A percentile compares a stretch with the other conserved stretches of the same genome.
Conservation (phyloP, 768 basidiomycete species). For the Pleurotus djamor region DNA sequence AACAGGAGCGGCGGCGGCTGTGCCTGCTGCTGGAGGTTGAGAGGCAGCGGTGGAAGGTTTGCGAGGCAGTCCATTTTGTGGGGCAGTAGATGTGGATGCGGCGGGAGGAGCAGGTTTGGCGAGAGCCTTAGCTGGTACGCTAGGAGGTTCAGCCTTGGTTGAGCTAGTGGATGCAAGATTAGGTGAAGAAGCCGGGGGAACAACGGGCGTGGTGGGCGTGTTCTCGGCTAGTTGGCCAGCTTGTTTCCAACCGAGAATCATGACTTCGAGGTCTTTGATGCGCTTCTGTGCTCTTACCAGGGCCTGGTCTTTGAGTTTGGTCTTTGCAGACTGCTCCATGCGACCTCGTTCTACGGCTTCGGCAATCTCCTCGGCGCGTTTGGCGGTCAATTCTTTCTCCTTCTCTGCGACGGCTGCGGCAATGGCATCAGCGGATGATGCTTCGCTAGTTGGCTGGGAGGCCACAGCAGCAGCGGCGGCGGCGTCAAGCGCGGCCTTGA, state of each 20-base stretch:
- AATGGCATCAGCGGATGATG: slow-evolving; percentile 37
- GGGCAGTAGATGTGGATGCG: slow-evolving; percentile 3
- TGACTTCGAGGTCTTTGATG: slow-evolving; percentile 68
- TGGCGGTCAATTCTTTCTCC: slow-evolving; percentile 42
- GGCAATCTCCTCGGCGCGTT: slow-evolving; percentile 54
- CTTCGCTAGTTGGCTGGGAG: slow-evolving; percentile 14
- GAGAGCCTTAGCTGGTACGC: slow-evolving; percentile 11
- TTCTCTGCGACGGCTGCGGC: slow-evolving; percentile 46
- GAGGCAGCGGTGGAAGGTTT: slow-evolving; percentile 14
- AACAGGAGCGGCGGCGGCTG: not conserved
- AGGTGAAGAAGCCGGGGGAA: slow-evolving; percentile 20
- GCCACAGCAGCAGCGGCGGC: slow-evolving; percentile 42
- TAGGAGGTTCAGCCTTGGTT: slow-evolving; percentile 20
- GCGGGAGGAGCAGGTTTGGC: slow-evolving; percentile 16
- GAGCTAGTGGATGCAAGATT: slow-evolving; percentile 21
- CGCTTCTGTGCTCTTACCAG: slow-evolving; percentile 57
- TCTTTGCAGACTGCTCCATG: slow-evolving; percentile 57
- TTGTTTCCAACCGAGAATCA: slow-evolving; percentile 56
- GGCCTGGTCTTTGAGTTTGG: slow-evolving; percentile 70
- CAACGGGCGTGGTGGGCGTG: slow-evolving; percentile 16
- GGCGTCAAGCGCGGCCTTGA: slow-evolving; percentile 37
- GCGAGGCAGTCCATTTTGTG: slow-evolving; percentile 5
- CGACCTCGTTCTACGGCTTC: slow-evolving; percentile 70
- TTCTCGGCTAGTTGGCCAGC: slow-evolving; percentile 42
- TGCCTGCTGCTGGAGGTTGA: no score